Conservation (phyloP, 2,329 filamentous ascomycete genomes). For the Penicillium sp. region DNA sequence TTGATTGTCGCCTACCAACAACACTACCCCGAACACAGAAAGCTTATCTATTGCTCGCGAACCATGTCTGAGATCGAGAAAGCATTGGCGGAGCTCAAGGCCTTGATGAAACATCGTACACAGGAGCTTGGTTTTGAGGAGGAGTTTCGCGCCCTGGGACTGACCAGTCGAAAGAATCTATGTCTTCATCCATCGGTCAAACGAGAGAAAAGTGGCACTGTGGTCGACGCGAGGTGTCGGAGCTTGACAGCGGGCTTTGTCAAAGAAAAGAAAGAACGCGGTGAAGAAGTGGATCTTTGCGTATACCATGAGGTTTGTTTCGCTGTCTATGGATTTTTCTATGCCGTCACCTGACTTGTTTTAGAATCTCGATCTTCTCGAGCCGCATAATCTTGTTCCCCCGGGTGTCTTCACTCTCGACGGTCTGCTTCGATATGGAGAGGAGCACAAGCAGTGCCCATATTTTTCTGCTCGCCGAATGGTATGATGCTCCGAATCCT, state of each 20-base stretch:
- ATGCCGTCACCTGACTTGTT: constrained; percentile 22
- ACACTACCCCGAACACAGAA: constrained; percentile 86
- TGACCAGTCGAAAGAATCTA: constrained; percentile 96
- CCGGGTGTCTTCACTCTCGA: constrained; percentile 96
- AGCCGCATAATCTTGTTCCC: constrained; percentile 91
- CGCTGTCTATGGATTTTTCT: neutral
- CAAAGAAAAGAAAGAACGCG: constrained; percentile 93
- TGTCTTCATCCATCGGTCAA: constrained; percentile 96
- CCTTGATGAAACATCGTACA: constrained; percentile 90
- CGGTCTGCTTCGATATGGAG: constrained; percentile 81
- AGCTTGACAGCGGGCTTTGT: constrained; percentile 96
- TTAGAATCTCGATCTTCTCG: constrained; percentile 87
- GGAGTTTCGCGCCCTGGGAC: constrained; percentile 85
- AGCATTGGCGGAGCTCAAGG: constrained; percentile 85
- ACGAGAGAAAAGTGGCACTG: constrained; percentile 87
- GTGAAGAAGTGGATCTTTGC: constrained; percentile 91
- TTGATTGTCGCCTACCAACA: constrained; percentile 97
- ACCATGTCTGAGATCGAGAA: constrained; percentile 99
- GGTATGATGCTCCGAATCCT: constrained; percentile 51
- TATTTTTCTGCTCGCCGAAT: constrained; percentile 96
- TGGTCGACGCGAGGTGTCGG: constrained; percentile 94
- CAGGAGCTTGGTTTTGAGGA: constrained; percentile 87
- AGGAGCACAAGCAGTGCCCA: constrained; percentile 93
- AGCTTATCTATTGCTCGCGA: constrained; percentile 97
- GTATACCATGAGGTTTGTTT: constrained; percentile 81